Evolutionary conservation across 1,284 basidiomycete genomes (phyloP).

Genomic region (Moesziomyces parantarcticus): DNA sequence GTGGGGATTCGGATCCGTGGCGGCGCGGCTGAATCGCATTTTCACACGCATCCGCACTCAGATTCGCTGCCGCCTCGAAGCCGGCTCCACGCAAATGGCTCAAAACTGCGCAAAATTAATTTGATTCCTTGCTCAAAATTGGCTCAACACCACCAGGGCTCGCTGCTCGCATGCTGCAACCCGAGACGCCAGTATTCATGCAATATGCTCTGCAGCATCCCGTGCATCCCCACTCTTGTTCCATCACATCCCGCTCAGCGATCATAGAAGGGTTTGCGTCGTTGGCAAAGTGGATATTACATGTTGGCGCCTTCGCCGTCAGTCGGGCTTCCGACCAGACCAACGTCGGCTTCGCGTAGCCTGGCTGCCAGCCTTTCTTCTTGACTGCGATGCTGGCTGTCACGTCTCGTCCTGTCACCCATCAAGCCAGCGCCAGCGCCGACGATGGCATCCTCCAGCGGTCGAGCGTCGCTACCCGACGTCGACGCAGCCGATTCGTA

Average conservation of each 20-base stretch:
- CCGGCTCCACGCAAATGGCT: no score
- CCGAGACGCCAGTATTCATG: no score
- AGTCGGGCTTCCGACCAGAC: constrained; percentile 49
- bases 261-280: no score
- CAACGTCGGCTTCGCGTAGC: constrained; percentile 53
- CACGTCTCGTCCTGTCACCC: constrained; percentile 5
- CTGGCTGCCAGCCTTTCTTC: constrained; percentile 45
- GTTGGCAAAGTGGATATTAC: not conserved
- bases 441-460: not conserved
- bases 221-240: no score
- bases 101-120: no score
- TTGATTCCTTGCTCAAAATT: no score
- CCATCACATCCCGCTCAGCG: no score
- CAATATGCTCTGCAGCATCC: no score
- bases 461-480: not conserved
- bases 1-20: not conserved
- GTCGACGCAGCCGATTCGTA: not conserved
- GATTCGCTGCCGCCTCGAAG: no score
- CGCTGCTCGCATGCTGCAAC: no score
- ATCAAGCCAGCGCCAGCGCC: constrained; percentile 2
- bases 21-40: not conserved
- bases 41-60: not conserved
- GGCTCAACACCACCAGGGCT: no score
- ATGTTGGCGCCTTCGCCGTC: constrained; percentile 3
- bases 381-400: constrained; percentile 26